These are phyloP conservation scores for Vitis vinifera DNA, from an alignment of 164 flowering plant genomes.

Conservation along the genomic window ASM3070453v1 NC_081817.1:21903501-21904000, in stretches of 20 bases:
- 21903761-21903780: constrained; percentile 97
- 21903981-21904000: no score
- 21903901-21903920: no score
- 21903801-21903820: constrained; percentile 92
- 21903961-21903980: no score
- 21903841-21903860: constrained; percentile 93
- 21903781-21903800: constrained; percentile 89
- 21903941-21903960: no score
- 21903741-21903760: constrained; percentile 95
- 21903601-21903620: no score
- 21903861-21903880: constrained; percentile 74
- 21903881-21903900: no score
- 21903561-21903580: no score
- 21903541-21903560: no score
- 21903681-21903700: constrained; percentile 99
- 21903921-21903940: no score
- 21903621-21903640: constrained; percentile 49
- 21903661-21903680: constrained; percentile 94
- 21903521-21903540: no score
- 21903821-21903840: constrained; percentile 99
- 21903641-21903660: constrained; percentile 97
- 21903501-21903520: no score
- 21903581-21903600: no score
- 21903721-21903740: constrained; percentile 88
- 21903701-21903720: constrained; percentile 92